A percentile compares a stretch with the other conserved stretches of the same genome.
These are phyloP conservation scores for Lactarius vividus DNA, from an alignment of 768 basidiomycete species.

Conservation along the genomic window DNA sequence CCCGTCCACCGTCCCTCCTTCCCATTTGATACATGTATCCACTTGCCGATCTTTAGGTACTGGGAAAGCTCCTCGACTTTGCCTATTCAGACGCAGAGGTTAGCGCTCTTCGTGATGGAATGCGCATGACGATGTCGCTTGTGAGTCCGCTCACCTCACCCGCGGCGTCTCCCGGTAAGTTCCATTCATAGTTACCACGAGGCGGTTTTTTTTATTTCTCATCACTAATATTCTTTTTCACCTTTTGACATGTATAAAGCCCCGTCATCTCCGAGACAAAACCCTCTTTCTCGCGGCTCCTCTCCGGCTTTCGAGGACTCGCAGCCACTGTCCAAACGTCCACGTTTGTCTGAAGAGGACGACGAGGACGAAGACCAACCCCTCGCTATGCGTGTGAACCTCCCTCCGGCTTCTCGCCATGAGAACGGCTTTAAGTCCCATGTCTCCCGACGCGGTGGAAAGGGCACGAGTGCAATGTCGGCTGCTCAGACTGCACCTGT, in stretches of 20 bases:
- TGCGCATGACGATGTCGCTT: conserved; percentile 52
- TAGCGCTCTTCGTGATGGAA: conserved; percentile 64
- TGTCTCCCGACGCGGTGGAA: conserved; percentile 47
- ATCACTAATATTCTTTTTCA: conserved; percentile 21
- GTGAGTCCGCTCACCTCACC: conserved; percentile 47
- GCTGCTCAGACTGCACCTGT: conserved; percentile 58
- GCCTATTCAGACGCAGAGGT: conserved; percentile 71
- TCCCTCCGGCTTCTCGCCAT: conserved; percentile 18
- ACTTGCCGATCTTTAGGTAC: conserved; percentile 51
- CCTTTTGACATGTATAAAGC: conserved; percentile 30
- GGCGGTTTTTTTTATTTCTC: conserved; percentile 25
- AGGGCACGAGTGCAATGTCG: conserved; percentile 56
- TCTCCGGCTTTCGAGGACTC: conserved; percentile 57
- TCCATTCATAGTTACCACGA: conserved; percentile 26
- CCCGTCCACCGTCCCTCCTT: conserved; percentile 6
- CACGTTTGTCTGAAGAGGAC: conserved; percentile 26
- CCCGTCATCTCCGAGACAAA: conserved; percentile 34
- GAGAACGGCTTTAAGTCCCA: conserved; percentile 32
- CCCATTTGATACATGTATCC: conserved; percentile 3
- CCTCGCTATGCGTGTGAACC: conserved; percentile 36
- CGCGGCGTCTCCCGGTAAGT: conserved; percentile 53
- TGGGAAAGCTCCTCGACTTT: conserved; percentile 75
- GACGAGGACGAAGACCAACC: conserved; percentile 29
- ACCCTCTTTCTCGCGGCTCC: conserved; percentile 26
- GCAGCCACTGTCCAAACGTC: conserved; percentile 43